Conservation (phyloP, 2,329 filamentous ascomycete genomes). For the Stemphylium vesicarium region DNA sequence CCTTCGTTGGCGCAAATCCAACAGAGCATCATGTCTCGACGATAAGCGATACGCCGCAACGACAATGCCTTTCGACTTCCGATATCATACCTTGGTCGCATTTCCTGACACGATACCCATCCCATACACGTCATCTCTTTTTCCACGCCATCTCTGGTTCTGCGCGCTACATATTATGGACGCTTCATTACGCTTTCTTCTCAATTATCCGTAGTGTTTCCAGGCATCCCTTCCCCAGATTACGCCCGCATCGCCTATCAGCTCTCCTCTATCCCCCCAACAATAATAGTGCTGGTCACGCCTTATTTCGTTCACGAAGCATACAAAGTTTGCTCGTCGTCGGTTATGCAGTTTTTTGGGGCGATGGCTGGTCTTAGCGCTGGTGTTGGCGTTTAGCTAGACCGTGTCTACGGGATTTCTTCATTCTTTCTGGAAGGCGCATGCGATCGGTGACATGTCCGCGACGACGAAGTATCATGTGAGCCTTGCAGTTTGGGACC, state of each 20-base stretch:
- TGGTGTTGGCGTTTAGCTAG: slow-evolving; percentile 17
- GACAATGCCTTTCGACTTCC: neutral
- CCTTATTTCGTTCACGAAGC: slow-evolving; percentile 2
- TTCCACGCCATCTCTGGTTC: neutral
- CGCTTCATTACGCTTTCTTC: neutral
- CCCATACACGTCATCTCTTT: slow-evolving; percentile 4
- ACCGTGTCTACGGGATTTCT: slow-evolving; percentile 1
- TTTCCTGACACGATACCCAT: neutral
- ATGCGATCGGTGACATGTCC: neutral
- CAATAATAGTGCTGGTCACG: slow-evolving; percentile 23
- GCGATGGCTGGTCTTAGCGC: slow-evolving; percentile 21
- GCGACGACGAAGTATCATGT: neutral
- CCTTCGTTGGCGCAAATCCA: slow-evolving; percentile 61
- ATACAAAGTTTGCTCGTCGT: neutral
- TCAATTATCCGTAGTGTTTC: neutral
- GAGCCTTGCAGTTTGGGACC: no score
- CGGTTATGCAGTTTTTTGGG: neutral
- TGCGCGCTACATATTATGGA: neutral
- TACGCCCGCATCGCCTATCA: neutral
- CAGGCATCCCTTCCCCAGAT: neutral
- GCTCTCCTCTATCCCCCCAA: neutral
- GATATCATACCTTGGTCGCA: neutral
- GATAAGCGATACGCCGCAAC: slow-evolving; percentile 20
- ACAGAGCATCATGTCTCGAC: slow-evolving; percentile 43
- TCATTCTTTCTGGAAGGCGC: slow-evolving; percentile 1